phyloP scores from a whole-genome alignment of 371 early-diverging fungal genomes.

The Haplosporangium sp. region DNA sequence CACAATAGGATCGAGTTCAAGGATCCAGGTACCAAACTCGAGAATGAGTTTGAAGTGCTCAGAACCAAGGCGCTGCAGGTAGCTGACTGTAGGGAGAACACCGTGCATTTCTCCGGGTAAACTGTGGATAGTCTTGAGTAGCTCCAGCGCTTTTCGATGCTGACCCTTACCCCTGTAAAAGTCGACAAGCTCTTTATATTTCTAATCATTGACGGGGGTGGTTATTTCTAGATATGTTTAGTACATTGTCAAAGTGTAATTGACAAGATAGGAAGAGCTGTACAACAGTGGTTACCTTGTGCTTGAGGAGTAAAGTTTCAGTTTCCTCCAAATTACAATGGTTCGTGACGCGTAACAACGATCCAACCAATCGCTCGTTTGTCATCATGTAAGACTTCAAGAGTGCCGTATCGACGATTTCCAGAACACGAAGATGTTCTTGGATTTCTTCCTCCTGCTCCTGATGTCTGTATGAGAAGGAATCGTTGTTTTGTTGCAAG shows the following conservation, averaged over 20 bases:
- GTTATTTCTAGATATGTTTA: no score
- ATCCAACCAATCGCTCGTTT: slow-evolving; percentile 85
- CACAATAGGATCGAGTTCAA: slow-evolving; percentile 71
- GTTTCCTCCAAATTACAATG: slow-evolving; percentile 88
- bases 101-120: slow-evolving; percentile 67
- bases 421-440: slow-evolving; percentile 61
- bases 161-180: slow-evolving; percentile 90
- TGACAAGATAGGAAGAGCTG: no score
- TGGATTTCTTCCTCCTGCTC: slow-evolving; percentile 60
- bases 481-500: slow-evolving; percentile 25
- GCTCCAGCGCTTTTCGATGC: slow-evolving; percentile 86
- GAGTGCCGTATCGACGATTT: slow-evolving; percentile 91
- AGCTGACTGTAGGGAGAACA: slow-evolving; percentile 73
- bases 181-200: slow-evolving; percentile 88
- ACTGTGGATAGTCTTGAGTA: slow-evolving; percentile 61
- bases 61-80: slow-evolving; percentile 79
- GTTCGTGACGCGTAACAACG: slow-evolving; percentile 87
- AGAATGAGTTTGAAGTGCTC: slow-evolving; percentile 84
- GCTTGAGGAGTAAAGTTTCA: slow-evolving; percentile 80
- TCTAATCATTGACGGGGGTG: slow-evolving; percentile 53
- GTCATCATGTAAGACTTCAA: slow-evolving; percentile 85
- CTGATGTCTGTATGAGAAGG: slow-evolving; percentile 32
- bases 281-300: slow-evolving; percentile 56
- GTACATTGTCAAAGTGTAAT: no score
- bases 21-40: slow-evolving; percentile 82